Evolutionary conservation across 2,329 filamentous ascomycete genomes (phyloP), one percentile per base, ranked within the genome.

Genomic region (Fusarium dimerum): DNA sequence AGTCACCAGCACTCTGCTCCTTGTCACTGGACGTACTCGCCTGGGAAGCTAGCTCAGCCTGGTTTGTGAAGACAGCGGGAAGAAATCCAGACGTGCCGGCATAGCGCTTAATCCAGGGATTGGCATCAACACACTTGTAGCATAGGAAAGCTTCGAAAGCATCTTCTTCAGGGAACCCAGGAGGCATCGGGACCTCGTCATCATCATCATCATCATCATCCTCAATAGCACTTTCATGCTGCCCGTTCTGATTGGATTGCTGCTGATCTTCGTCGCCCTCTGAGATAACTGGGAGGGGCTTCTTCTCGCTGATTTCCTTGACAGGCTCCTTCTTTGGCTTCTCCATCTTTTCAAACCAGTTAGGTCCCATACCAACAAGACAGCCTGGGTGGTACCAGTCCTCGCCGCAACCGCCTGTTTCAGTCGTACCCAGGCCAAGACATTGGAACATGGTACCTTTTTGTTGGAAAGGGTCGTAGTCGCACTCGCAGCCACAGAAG

Each of bases 371-470:
- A 6, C 92, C 92, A 45, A 96, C 84, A 8, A 97, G 76, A 68
- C 93, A 97, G 56, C 94, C 92, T 1, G 93, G 91, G 74, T 97
- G 93, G 81, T 91, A 97, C 93, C 93, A 97, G 68, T 97, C 93
- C 74, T 97, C 93, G 12, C 93, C 93, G 72, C 93, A 97, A 5
- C 92, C 93, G 15, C 92, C 92, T 1, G 87, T 86, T 60, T 93
- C 88, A 12, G 83, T 79, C 0, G 85, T 88, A 1, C 91, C 92
- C 1, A 97, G 76, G 0, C 93, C 93, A 3, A 97, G 72, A 68
- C 94, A 99, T 71, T 99, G 94, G 63, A 95, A 99, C 94, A 99
- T 99, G 39, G 92, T 97, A 0, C 93, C 93, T 63, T 93, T 95
- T 69, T 99, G 92, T 68, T 89, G 80, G 44, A 93, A 83, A 0